Conservation (phyloP, 441 rosid species). For the Breynia disticha region DNA sequence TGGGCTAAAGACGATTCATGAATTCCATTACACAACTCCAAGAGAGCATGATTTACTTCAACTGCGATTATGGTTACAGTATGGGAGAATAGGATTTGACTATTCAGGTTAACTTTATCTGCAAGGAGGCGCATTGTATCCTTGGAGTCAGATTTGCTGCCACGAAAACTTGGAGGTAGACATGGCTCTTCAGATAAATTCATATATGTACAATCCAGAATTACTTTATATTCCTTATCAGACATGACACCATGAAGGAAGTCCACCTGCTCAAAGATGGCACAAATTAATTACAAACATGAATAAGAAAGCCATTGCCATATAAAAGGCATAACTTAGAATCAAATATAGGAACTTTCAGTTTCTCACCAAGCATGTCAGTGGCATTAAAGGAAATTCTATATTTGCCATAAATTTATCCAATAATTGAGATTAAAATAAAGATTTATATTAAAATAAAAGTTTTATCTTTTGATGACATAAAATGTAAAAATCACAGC, state of each 20-base stretch:
- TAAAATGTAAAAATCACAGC: neutral
- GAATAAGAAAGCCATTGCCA: neutral
- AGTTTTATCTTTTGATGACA: neutral
- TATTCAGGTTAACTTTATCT: conserved; percentile 83
- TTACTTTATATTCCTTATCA: conserved; percentile 84
- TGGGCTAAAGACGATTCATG: conserved; percentile 89
- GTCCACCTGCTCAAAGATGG: conserved; percentile 61
- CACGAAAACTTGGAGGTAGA: conserved; percentile 94
- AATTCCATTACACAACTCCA: conserved; percentile 82
- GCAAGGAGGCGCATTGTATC: conserved; percentile 73
- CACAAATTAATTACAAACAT: conserved; percentile 15
- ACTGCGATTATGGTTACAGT: conserved; percentile 79
- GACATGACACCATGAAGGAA: conserved; percentile 79
- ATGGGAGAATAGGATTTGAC: conserved; percentile 78
- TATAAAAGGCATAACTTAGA: neutral
- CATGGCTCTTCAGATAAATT: conserved; percentile 81
- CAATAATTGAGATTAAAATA: neutral
- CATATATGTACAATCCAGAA: conserved; percentile 54
- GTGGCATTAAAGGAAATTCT: neutral
- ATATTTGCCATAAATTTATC: neutral
- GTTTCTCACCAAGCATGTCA: too few relatives aligned
- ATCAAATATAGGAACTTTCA: neutral
- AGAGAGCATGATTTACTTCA: conserved; percentile 77
- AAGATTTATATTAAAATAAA: too few relatives aligned
- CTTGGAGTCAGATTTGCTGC: conserved; percentile 53